Evolutionary conservation across 345 rosid species (phyloP).

Genomic region (Populus ilicifolia): DNA sequence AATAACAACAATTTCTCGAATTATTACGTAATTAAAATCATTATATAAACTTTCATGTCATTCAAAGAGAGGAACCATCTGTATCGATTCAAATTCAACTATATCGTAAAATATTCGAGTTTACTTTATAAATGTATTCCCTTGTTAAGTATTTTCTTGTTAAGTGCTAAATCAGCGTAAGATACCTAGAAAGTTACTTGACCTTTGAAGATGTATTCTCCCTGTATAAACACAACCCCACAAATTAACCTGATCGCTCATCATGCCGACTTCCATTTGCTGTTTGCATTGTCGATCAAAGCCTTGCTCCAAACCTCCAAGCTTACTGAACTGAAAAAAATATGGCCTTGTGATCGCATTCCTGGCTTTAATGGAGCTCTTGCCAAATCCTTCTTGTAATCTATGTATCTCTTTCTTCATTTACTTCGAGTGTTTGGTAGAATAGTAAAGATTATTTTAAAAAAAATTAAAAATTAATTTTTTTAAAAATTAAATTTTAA

Average conservation of each 20-base stretch:
- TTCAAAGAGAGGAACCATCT: no score
- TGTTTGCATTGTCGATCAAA: not conserved
- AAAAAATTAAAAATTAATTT: no score
- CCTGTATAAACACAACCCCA: not conserved
- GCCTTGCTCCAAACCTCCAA: not conserved
- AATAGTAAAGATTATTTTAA: no score
- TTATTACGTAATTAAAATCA: no score
- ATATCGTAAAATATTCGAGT: no score
- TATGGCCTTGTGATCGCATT: constrained; percentile 16
- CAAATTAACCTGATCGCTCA: not conserved
- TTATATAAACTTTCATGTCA: no score
- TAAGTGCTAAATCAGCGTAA: not conserved
- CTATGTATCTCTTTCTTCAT: not conserved
- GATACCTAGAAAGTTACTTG: not conserved
- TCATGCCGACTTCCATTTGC: not conserved
- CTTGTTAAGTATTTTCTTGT: not conserved
- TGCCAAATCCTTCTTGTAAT: constrained; percentile 9
- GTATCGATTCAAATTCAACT: no score
- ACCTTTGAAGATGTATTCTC: not conserved
- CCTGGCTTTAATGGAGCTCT: not conserved
- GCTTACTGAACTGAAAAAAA: not conserved
- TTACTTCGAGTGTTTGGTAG: no score
- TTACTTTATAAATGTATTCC: not conserved
- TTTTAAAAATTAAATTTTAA: no score
- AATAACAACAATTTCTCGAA: no score